Conservation (phyloP, 495 filamentous ascomycete genomes). For the Paragyromitra xinjiangensis region DNA sequence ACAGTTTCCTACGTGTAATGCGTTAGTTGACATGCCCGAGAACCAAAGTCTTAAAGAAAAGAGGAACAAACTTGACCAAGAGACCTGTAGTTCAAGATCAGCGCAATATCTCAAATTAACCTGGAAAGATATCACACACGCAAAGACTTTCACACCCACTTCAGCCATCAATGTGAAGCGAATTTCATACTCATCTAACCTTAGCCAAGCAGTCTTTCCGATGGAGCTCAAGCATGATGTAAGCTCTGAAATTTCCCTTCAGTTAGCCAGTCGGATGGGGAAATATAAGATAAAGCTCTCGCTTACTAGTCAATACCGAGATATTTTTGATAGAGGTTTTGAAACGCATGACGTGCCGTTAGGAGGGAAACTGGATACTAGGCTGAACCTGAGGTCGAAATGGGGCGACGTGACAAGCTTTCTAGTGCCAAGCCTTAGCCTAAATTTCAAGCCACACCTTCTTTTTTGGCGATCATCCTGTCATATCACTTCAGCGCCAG, state of each 20-base stretch:
- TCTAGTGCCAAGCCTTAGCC: slow-evolving; percentile 12
- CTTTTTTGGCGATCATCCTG: slow-evolving; percentile 6
- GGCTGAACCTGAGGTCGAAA: neutral
- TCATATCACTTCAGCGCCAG: slow-evolving; percentile 7
- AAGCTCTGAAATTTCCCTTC: slow-evolving; percentile 68
- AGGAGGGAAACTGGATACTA: too few species aligned
- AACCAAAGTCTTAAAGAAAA: neutral
- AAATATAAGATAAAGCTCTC: neutral
- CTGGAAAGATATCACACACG: slow-evolving; percentile 67
- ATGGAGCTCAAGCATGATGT: slow-evolving; percentile 84
- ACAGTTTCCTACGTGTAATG: slow-evolving; percentile 71
- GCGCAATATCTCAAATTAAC: neutral
- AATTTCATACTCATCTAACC: slow-evolving; percentile 81
- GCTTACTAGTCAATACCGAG: slow-evolving; percentile 81
- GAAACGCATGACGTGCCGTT: slow-evolving; percentile 72
- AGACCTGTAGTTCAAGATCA: slow-evolving; percentile 1
- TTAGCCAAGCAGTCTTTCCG: slow-evolving; percentile 92
- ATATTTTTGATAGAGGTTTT: slow-evolving; percentile 81
- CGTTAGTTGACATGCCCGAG: slow-evolving; percentile 17
- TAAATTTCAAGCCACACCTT: slow-evolving; percentile 41
- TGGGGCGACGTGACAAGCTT: slow-evolving; percentile 36
- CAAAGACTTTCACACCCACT: slow-evolving; percentile 94
- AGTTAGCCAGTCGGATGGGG: slow-evolving; percentile 7
- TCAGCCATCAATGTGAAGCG: slow-evolving; percentile 96
- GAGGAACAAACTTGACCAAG: slow-evolving; percentile 26